Conservation (phyloP, 2,329 filamentous ascomycete species). For the Arthrinium puccinioides region DNA sequence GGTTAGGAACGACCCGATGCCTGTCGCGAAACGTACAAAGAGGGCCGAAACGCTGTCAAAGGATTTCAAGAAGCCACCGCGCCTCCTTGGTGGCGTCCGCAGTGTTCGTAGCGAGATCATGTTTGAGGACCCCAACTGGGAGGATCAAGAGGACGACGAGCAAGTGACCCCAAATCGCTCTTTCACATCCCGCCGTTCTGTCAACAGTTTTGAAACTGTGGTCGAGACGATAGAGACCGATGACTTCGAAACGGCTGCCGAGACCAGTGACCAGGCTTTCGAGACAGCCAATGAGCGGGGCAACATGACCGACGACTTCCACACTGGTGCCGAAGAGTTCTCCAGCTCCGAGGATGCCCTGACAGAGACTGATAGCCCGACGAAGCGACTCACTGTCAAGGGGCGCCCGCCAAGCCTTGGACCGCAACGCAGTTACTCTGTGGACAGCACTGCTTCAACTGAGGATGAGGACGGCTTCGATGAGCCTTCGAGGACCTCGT, state of each 20-base stretch:
- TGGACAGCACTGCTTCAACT: constrained; percentile 1
- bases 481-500: constrained; percentile 54
- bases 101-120: constrained; percentile 71
- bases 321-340: constrained; percentile 79
- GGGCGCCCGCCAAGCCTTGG: constrained; percentile 12
- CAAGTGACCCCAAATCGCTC: neutral
- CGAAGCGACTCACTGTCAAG: constrained; percentile 26
- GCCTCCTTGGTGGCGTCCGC: constrained; percentile 70
- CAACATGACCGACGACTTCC: constrained; percentile 91
- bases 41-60: constrained; percentile 48
- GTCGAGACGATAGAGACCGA: constrained; percentile 44
- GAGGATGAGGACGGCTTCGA: constrained; percentile 57
- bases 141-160: constrained; percentile 55
- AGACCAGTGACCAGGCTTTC: constrained; percentile 59
- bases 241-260: constrained; percentile 75
- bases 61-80: constrained; percentile 71
- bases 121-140: constrained; percentile 79
- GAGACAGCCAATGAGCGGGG: constrained; percentile 68
- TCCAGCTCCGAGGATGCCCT: constrained; percentile 66
- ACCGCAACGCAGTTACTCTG: neutral
- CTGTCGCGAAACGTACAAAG: constrained; percentile 51
- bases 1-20: constrained; percentile 46
- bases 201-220: constrained; percentile 19
- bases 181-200: constrained; percentile 13
- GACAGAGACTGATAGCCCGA: constrained; percentile 73